These are phyloP conservation scores for Aureobasidium zeae DNA, from an alignment of 2,329 filamentous ascomycete genomes.

Conservation along the genomic window DNA sequence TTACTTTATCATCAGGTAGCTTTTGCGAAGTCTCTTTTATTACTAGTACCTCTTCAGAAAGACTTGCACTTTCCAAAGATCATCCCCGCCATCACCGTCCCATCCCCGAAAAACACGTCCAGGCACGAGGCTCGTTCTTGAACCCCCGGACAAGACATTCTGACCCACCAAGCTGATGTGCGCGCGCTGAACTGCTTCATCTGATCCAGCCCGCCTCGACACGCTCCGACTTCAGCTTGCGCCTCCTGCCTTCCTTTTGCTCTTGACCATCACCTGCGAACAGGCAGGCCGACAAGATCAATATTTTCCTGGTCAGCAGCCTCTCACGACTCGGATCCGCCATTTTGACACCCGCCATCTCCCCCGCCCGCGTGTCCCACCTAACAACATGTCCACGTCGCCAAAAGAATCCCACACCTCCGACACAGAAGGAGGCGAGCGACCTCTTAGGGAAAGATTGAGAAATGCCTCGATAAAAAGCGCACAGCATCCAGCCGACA, in stretches of 20 bases:
- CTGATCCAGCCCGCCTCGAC: constrained; percentile 8
- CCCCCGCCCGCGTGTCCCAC: constrained; percentile 2
- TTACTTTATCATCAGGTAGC: too few relatives aligned
- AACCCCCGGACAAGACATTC: neutral
- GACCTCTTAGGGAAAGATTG: constrained; percentile 51
- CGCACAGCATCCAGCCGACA: neutral
- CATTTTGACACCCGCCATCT: neutral
- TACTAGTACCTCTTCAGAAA: too few relatives aligned
- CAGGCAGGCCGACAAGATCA: neutral
- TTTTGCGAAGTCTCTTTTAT: too few relatives aligned
- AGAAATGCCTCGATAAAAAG: constrained; percentile 50
- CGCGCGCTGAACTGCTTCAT: constrained; percentile 8
- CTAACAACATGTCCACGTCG: constrained; percentile 22
- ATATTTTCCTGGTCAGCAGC: neutral
- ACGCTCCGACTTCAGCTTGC: neutral
- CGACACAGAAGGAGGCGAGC: constrained; percentile 43
- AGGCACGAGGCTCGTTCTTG: too few relatives aligned
- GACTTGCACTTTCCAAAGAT: too few relatives aligned
- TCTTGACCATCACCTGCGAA: neutral
- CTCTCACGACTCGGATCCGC: neutral
- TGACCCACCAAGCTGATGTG: neutral
- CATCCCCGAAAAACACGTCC: neutral
- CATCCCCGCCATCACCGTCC: too few relatives aligned
- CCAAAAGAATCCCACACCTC: constrained; percentile 21
- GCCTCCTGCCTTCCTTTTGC: neutral